Percentiles rank a stretch among this genome's conserved stretches.
These are phyloP conservation scores for Ophiostoma himal-ulmi DNA, from an alignment of 2,329 filamentous ascomycete species.

Conservation along the genomic window DNA sequence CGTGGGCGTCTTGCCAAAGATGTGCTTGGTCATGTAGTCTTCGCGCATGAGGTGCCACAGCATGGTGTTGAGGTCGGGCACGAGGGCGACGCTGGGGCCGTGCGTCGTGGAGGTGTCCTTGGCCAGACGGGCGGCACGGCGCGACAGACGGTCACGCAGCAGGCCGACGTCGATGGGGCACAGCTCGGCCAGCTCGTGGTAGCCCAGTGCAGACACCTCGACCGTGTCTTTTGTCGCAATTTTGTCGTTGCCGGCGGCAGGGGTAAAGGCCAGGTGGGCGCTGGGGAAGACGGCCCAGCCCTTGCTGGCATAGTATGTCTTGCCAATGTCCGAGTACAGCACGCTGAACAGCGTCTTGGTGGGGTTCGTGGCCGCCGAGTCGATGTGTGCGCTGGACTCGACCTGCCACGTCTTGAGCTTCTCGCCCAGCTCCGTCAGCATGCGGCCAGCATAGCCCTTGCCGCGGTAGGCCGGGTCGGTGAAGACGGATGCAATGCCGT, in stretches of 20 bases:
- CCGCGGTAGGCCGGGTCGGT: slow-evolving; percentile 62
- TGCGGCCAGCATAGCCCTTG: slow-evolving; percentile 69
- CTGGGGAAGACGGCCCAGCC: slow-evolving; percentile 75
- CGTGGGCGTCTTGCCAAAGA: slow-evolving; percentile 51
- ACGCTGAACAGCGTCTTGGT: slow-evolving; percentile 60
- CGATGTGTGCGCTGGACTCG: slow-evolving; percentile 25
- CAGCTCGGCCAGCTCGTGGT: slow-evolving; percentile 55
- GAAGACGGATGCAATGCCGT: slow-evolving; percentile 78
- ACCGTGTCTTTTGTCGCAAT: background rate
- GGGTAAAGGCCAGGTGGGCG: slow-evolving; percentile 61
- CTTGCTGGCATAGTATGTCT: slow-evolving; percentile 68
- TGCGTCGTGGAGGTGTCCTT: slow-evolving; percentile 25
- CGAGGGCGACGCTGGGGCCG: slow-evolving; percentile 54
- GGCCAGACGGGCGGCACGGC: slow-evolving; percentile 22
- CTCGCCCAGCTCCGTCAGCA: slow-evolving; percentile 61
- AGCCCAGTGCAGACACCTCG: slow-evolving; percentile 43
- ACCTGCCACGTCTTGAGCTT: slow-evolving; percentile 38
- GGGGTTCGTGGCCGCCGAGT: slow-evolving; percentile 22
- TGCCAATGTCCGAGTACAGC: slow-evolving; percentile 81
- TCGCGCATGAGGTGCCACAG: slow-evolving; percentile 77
- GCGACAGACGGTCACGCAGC: slow-evolving; percentile 49
- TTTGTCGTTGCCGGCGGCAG: slow-evolving; percentile 26
- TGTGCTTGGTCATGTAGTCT: slow-evolving; percentile 63
- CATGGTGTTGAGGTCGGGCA: slow-evolving; percentile 62
- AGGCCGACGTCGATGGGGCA: slow-evolving; percentile 59